Base-by-base conservation (phyloP, 116 monocot genomes). In the Phalaenopsis hybrid region DNA sequence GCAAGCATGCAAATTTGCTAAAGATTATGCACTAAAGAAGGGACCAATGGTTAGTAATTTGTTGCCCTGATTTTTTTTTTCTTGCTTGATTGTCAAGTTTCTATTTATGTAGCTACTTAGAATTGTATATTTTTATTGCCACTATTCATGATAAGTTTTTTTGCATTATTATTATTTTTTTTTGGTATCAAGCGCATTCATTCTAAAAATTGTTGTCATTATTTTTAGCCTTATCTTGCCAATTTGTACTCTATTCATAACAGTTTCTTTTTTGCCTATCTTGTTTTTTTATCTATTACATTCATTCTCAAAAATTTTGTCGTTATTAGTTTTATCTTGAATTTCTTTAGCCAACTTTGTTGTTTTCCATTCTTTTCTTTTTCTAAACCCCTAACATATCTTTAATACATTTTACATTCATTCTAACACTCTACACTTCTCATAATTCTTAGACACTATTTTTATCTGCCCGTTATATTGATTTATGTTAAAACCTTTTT, bases 1-100 rank as follows among this genome's bases (percentile, higher is more conserved):
- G 77, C 97, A 97, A 81, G 97, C 92, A 17, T 94, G 94, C 87
- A 93, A 85, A 78, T 97, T 94, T 87, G 97, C 94, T 34, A 94
- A 97, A 84, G 91, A 97, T 45, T 79, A 94, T 82, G 94, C 83
- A 83, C 80, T 97, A 20, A 90, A 87, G 63, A 93, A 97, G 83
- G 97, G 97, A 73, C 97, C 94, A 3, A 88, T 97, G 81, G 97
- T 97, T 50, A 97, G 94, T 91, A 59, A 16, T 18, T 81, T 68
- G 20, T 45, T 49, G 23, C 37, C 25, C 55, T 50, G 28, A 13
- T 31, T 20, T 81, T 20, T 81, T 50, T 37, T 50, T 73, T 33
- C 73, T 31, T 31, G 13, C 43, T 73, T 55, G 34, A n/a, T 67
- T 50, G 48, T 52, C 8, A 10, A 21, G 46, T 68, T 68, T 81